These are phyloP conservation scores for Sicyos edulis DNA, from an alignment of 306 rosid genomes.

Conservation along the genomic window DNA sequence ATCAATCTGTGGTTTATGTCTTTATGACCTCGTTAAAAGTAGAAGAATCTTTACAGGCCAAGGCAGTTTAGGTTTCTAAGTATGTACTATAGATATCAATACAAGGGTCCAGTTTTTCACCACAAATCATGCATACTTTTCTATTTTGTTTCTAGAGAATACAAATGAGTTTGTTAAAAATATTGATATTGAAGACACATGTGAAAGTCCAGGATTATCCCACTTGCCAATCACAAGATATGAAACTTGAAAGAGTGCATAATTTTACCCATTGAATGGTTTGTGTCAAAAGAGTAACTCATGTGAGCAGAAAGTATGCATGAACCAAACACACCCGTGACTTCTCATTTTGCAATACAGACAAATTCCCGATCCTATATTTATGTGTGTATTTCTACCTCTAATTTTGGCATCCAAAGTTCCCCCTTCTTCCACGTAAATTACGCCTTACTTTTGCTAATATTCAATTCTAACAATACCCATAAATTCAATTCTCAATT, in stretches of 20 bases:
- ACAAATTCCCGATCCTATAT: not conserved
- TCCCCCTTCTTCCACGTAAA: constrained; percentile 11
- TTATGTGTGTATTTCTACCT: constrained; percentile 11
- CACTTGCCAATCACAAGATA: constrained; percentile 10
- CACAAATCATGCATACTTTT: constrained; percentile 3
- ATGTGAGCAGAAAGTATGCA: constrained; percentile 11
- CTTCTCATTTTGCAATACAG: constrained; percentile 11
- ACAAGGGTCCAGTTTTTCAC: not conserved
- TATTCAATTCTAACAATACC: not conserved
- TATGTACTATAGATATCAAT: not conserved
- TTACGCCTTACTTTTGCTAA: constrained; percentile 11
- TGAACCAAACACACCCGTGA: constrained; percentile 9
- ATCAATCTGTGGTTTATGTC: not conserved
- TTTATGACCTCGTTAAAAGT: not conserved
- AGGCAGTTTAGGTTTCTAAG: not conserved
- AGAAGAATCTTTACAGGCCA: not conserved
- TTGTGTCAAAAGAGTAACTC: not conserved
- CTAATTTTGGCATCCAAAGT: constrained; percentile 16
- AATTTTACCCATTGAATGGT: not conserved
- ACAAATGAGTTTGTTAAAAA: not conserved
- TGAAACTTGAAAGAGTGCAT: constrained; percentile 4
- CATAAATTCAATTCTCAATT: not conserved
- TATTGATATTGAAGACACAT: not conserved
- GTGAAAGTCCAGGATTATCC: not conserved
- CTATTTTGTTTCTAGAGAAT: not conserved